Evolutionary conservation across 768 basidiomycete genomes (phyloP).

Genomic region (Naematelia encephala): DNA sequence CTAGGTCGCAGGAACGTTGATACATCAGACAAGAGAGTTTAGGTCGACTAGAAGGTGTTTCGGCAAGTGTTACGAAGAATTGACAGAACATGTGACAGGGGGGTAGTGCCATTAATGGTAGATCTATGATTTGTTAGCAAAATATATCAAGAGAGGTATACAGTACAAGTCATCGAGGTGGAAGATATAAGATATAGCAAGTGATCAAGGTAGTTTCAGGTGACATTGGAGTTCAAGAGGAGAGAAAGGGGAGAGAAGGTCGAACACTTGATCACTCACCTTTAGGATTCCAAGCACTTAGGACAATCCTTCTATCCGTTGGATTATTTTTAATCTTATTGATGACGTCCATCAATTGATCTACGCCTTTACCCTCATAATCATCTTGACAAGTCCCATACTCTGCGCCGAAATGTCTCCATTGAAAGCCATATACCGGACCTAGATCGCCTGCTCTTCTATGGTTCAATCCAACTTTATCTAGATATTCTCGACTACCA

Average conservation of each 20-base stretch:
- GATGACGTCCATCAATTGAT: conserved; percentile 86
- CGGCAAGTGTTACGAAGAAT: conserved; percentile 94
- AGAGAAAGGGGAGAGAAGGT: neutral
- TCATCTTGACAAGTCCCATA: conserved; percentile 56
- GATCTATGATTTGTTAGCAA: conserved; percentile 58
- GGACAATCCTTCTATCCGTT: conserved; percentile 86
- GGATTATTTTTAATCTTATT: conserved; percentile 88
- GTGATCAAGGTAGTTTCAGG: neutral
- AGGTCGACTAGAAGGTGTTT: conserved; percentile 53
- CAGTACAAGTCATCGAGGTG: neutral
- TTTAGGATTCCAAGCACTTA: conserved; percentile 97
- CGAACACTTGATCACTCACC: conserved; percentile 66
- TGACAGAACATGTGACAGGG: conserved; percentile 99
- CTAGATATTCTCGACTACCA: conserved; percentile 80
- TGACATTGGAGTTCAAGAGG: neutral
- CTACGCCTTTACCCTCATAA: conserved; percentile 80
- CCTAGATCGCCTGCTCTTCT: conserved; percentile 88
- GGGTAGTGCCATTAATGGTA: conserved; percentile 90
- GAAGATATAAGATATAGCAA: neutral
- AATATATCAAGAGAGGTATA: neutral
- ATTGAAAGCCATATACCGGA: conserved; percentile 95
- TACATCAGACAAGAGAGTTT: conserved; percentile 92
- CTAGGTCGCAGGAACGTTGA: conserved; percentile 94
- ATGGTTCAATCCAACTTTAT: conserved; percentile 75
- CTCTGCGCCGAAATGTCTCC: conserved; percentile 88